Evolutionary conservation across 2,329 filamentous ascomycete genomes (phyloP), one percentile per base, ranked within the genome.

Genomic region (Aspergillus sp.): DNA sequence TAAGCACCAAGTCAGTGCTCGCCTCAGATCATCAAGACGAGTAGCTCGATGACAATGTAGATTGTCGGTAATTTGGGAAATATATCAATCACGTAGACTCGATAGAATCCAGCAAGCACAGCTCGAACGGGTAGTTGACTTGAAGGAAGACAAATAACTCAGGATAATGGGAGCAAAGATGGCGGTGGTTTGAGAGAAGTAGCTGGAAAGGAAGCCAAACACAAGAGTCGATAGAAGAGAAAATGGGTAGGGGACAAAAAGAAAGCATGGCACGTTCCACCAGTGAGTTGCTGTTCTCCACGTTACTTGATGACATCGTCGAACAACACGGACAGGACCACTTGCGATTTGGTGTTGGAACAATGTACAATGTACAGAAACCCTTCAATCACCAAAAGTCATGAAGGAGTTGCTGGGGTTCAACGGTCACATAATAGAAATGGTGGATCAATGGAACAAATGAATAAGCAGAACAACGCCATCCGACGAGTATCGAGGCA

Each of bases 251-350:
- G 26, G 26, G 39, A 58, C 53, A 29, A 58, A 60, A 60, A 65
- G 60, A 56, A 61, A 62, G 57, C 31, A 65, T 58, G 47, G 52
- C 39, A 59, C 50, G 47, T 53, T 52, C 54, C 54, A 52, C 53
- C 50, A 20, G 39, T 47, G 39, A 51, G 50, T 57, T 47, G 46
- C 36, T 62, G 26, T 62, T 61, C 55, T 63, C 55, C 45, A 58
- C 55, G 52, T 58, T 55, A 56, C 42, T 58, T 31, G 47, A 49
- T 45, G 46, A 18, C n/a, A 29, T 26, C 29, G 32, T 45, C 12
- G 20, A 26, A 22, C 51, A 24, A 36, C 14, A 54, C 16, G 4
- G 46, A 53, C 45, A 47, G 18, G 45, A 47, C 18, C 45, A 47
- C 45, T 47, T 20, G 45, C 20, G 9, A 47, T 20, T 20, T 24